Conservation (phyloP, 371 early-diverging fungal genomes). For the Mucor saturninus region DNA sequence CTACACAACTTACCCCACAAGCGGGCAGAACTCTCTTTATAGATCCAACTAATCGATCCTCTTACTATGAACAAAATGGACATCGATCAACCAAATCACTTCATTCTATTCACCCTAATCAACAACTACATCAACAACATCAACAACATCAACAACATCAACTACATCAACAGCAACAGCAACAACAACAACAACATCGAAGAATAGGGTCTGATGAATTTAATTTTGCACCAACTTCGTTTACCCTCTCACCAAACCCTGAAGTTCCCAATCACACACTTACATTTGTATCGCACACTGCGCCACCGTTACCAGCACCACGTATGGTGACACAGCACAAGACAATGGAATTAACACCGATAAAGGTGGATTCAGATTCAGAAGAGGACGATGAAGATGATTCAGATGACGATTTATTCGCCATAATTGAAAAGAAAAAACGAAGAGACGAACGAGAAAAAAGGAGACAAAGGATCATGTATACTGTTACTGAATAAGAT, state of each 20-base stretch:
- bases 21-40: neutral
- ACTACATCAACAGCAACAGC: conserved; percentile 2
- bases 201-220: conserved; percentile 27
- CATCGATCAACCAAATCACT: conserved; percentile 7
- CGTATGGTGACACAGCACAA: conserved; percentile 8
- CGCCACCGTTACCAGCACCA: conserved; percentile 8
- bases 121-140: neutral
- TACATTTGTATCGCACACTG: conserved; percentile 18
- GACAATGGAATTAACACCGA: neutral
- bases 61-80: conserved; percentile 14
- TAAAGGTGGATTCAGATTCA: too few relatives aligned
- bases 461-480: conserved; percentile 22
- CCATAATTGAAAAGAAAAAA: conserved; percentile 32
- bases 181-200: conserved; percentile 14
- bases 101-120: conserved; percentile 7
- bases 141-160: neutral
- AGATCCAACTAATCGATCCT: conserved; percentile 18
- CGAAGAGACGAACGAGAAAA: conserved; percentile 21
- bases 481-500: conserved; percentile 4
- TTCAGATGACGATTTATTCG: conserved; percentile 26
- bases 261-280: conserved; percentile 29
- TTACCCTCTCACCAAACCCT: neutral
- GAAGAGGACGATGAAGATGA: conserved; percentile 4
- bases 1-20: neutral
- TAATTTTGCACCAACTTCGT: neutral